phyloP scores from a whole-genome alignment of 176 grass and related monocot species.

The Raddia distichophylla region DNA sequence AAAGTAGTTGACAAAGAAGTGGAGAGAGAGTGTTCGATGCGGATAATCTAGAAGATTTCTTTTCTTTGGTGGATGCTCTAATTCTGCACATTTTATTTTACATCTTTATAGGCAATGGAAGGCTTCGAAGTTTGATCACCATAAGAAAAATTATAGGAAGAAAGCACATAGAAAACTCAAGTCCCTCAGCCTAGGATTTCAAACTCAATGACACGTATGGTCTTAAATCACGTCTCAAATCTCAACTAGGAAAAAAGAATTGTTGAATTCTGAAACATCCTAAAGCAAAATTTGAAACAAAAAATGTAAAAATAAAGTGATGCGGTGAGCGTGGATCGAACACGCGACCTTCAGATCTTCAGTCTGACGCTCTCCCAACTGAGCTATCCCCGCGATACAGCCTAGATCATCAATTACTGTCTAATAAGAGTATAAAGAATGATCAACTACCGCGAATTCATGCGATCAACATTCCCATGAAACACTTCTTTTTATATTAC shows the following conservation, averaged over 20 bases:
- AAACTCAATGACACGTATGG: neutral
- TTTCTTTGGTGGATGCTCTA: no score
- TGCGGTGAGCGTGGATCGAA: slow-evolving; percentile 93
- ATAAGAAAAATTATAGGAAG: neutral
- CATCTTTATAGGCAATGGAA: no score
- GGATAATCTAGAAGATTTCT: no score
- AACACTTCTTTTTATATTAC: neutral
- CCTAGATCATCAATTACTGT: no score
- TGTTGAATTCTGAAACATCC: neutral
- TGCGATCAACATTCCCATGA: no score
- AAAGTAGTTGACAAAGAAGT: no score
- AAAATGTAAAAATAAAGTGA: neutral
- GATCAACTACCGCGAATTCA: no score
- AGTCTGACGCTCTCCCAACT: slow-evolving; percentile 99
- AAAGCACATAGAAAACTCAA: neutral
- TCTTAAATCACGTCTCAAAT: neutral
- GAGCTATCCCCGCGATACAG: slow-evolving; percentile 71
- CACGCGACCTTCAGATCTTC: slow-evolving; percentile 99
- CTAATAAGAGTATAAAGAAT: no score
- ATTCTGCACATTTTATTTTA: no score
- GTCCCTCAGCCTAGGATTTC: neutral
- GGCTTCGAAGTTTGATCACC: neutral
- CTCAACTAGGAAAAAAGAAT: neutral
- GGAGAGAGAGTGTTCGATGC: no score
- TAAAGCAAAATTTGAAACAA: neutral